These are phyloP conservation scores for Pichia exigua DNA, from an alignment of 805 yeast genomes.

Conservation along the genomic window DNA sequence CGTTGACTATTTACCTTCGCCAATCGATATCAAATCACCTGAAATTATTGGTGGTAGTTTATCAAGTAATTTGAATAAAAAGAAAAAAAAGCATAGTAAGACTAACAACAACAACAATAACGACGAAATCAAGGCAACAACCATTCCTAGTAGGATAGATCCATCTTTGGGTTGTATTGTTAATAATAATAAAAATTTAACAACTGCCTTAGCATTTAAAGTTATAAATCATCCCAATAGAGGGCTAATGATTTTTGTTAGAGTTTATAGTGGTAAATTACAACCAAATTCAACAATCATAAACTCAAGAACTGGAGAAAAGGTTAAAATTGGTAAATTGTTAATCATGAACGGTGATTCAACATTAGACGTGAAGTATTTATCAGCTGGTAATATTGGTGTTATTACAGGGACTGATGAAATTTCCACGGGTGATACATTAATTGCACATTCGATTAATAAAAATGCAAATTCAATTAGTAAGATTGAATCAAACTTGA, in stretches of 20 bases:
- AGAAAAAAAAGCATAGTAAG: slow-evolving; percentile 13
- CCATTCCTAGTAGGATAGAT: slow-evolving; percentile 32
- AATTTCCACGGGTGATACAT: slow-evolving; percentile 84
- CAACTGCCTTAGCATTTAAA: slow-evolving; percentile 84
- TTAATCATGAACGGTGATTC: slow-evolving; percentile 83
- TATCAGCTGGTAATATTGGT: slow-evolving; percentile 81
- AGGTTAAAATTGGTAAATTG: slow-evolving; percentile 58
- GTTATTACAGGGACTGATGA: slow-evolving; percentile 72
- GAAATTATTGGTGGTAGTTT: slow-evolving; percentile 30
- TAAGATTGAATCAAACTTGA: slow-evolving; percentile 36
- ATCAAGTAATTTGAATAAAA: slow-evolving; percentile 13
- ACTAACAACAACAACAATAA: neutral
- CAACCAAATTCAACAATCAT: slow-evolving; percentile 52
- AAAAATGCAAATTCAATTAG: slow-evolving; percentile 30
- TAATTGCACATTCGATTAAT: slow-evolving; percentile 52
- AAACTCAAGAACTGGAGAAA: slow-evolving; percentile 64
- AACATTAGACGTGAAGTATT: slow-evolving; percentile 59
- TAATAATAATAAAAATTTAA: slow-evolving; percentile 49
- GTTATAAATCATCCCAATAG: slow-evolving; percentile 78
- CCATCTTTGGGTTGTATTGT: slow-evolving; percentile 42
- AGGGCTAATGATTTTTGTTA: slow-evolving; percentile 75
- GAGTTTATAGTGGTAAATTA: slow-evolving; percentile 81
- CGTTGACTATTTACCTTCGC: slow-evolving; percentile 72
- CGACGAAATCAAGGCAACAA: slow-evolving; percentile 5
- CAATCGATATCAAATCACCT: slow-evolving; percentile 55